These are phyloP conservation scores for Rubroboletus pulcherrimus DNA, from an alignment of 768 basidiomycete genomes.

Conservation along the genomic window DNA sequence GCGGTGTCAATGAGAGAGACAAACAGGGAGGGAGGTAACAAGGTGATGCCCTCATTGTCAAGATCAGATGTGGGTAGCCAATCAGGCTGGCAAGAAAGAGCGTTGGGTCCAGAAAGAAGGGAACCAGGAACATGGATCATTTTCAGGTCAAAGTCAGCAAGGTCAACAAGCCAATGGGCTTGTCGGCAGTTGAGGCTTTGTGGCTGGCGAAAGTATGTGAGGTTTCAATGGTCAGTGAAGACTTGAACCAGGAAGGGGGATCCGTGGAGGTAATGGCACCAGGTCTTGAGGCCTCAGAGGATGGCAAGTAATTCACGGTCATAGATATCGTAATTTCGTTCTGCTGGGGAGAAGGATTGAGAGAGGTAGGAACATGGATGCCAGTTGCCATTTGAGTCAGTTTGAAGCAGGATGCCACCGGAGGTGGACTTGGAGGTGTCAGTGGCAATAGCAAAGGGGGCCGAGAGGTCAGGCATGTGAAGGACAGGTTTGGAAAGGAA, in stretches of 20 bases:
- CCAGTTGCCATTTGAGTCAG: no score
- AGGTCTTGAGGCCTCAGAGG: neutral
- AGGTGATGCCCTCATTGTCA: no score
- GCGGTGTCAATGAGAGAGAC: neutral
- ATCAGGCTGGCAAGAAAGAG: fast-evolving
- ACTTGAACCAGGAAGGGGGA: neutral
- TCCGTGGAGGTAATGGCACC: neutral
- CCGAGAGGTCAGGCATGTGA: neutral
- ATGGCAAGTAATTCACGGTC: neutral
- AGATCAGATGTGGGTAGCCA: fast-evolving
- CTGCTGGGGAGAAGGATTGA: no score
- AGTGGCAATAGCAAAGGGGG: no score
- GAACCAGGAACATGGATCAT: fast-evolving
- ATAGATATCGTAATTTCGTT: no score
- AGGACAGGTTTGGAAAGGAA: neutral
- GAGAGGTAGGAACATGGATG: no score
- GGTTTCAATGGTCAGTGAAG: no score
- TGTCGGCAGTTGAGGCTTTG: neutral
- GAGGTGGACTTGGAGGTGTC: neutral
- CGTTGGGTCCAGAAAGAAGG: fast-evolving
- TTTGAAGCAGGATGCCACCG: no score
- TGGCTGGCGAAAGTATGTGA: neutral
- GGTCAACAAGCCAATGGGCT: neutral
- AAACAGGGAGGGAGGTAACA: no score
- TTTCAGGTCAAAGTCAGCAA: neutral